phyloP scores from a whole-genome alignment of 2,329 filamentous ascomycete genomes.

The Didymosphaeria variabile region DNA sequence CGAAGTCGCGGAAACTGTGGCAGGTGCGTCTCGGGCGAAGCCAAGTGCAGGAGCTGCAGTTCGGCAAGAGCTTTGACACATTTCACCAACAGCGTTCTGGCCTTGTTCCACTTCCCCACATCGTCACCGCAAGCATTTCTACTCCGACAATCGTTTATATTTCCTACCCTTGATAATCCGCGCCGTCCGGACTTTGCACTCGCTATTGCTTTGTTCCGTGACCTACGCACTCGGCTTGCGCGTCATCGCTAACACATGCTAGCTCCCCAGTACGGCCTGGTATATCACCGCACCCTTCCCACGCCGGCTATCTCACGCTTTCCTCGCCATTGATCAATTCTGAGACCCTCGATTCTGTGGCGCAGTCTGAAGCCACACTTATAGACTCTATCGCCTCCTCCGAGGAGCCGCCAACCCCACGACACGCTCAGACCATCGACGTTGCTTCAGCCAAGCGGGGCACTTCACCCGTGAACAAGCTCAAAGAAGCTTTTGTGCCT shows the following conservation, averaged over 20 bases:
- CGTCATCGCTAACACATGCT: constrained; percentile 36
- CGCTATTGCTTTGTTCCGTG: constrained; percentile 26
- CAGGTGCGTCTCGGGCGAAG: constrained; percentile 13
- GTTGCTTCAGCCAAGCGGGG: constrained; percentile 61
- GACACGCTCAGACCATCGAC: constrained; percentile 46
- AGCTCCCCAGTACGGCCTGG: constrained; percentile 48
- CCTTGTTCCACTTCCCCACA: constrained; percentile 28
- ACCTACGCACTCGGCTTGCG: constrained; percentile 25
- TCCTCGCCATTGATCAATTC: constrained; percentile 58
- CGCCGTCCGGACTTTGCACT: constrained; percentile 15
- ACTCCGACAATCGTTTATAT: constrained; percentile 23
- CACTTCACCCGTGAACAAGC: constrained; percentile 74
- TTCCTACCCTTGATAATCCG: not conserved
- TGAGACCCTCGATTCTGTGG: constrained; percentile 53
- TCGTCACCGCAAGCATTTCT: constrained; percentile 21
- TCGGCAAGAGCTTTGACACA: constrained; percentile 28
- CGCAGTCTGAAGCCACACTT: constrained; percentile 31
- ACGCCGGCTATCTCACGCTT: constrained; percentile 58
- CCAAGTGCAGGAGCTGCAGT: constrained; percentile 19
- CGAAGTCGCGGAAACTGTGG: constrained; percentile 18
- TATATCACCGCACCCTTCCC: constrained; percentile 59
- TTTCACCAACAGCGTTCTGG: constrained; percentile 22
- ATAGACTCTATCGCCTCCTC: constrained; percentile 43
- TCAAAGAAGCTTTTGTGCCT: constrained; percentile 74
- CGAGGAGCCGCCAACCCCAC: constrained; percentile 38